Evolutionary conservation across 2,329 filamentous ascomycete species (phyloP), one percentile per base, ranked within the genome.

Genomic region (Beauveria bassiana): DNA sequence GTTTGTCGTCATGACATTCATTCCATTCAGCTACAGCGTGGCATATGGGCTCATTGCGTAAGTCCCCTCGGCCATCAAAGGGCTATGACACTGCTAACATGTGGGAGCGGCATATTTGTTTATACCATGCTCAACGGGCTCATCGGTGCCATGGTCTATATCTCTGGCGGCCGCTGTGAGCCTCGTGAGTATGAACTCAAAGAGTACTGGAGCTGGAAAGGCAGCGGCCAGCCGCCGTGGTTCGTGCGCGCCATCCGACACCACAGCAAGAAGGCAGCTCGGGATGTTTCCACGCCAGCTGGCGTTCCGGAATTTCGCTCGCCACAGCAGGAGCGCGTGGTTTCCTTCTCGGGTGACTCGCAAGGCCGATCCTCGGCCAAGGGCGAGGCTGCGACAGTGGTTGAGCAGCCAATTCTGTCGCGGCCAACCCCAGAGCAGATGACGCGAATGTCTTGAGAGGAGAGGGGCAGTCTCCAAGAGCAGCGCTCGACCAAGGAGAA

Each of bases 1-100:
- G 0, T 91, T 91, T 72, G 79, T 91, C 38, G 90, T 89, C 5
- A 84, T 91, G 66, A 83, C 84, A 1, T 83, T 90, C 60, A 91
- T 92, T 76, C 89, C 88, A 0, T 90, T 91, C 70, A 90, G 85
- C 65, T 92, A 91, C 79, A 89, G 86, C 57, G 88, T 90, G 53
- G 88, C 89, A 8, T 91, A 91, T 65, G 89, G 89, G 20, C 81
- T 92, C 31, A 90, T 91, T 66, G 88, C 83, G 83, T 85, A 71
- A 76, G 81, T 78, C n/a, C 5, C 26, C 38, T 42, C 14, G 31
- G 5, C 57, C n/a, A 14, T 24, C 12, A 18, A 4, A 18, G 46
- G 16, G 16, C 22, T 4, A 16, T 9, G 7, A n/a, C 8, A 3
- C n/a, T n/a, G 8, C 64, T 69, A 62, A 66, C 64, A 22, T 1